Percentiles rank a stretch among this genome's conserved stretches.
Evolutionary conservation across 176 grass and related monocot species (phyloP).

Genomic region (Chrysopogon serrulatus): DNA sequence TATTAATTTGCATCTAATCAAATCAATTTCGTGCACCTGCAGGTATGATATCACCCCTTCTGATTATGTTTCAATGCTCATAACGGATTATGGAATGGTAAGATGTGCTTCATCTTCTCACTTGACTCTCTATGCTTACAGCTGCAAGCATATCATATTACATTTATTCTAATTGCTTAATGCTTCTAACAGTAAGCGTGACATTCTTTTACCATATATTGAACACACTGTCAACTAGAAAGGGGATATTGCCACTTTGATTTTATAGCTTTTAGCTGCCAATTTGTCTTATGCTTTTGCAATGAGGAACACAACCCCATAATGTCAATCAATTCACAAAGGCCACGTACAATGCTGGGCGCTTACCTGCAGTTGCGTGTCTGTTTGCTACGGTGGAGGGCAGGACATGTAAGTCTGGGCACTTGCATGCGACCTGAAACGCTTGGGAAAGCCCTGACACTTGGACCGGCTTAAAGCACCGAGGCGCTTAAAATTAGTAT

Average conservation of each 20-base stretch:
- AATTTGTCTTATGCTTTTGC: neutral
- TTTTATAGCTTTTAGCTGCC: neutral
- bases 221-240: neutral
- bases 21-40: conserved; percentile 27
- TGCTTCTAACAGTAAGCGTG: neutral
- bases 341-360: neutral
- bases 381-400: neutral
- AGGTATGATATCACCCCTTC: conserved; percentile 80
- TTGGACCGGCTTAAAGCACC: neutral
- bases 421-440: neutral
- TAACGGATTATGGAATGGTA: conserved; percentile 95
- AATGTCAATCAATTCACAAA: neutral
- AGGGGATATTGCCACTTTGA: neutral
- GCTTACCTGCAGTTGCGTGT: neutral
- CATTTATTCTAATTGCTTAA: neutral
- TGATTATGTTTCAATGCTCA: conserved; percentile 75
- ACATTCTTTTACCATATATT: neutral
- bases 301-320: neutral
- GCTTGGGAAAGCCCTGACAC: neutral
- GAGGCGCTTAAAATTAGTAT: neutral
- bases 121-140: neutral
- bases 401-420: neutral
- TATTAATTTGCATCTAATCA: neutral
- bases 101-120: conserved; percentile 18
- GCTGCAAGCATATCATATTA: neutral